phyloP scores from a whole-genome alignment of 2,329 filamentous ascomycete genomes.

The Cladosporium colombiae region DNA sequence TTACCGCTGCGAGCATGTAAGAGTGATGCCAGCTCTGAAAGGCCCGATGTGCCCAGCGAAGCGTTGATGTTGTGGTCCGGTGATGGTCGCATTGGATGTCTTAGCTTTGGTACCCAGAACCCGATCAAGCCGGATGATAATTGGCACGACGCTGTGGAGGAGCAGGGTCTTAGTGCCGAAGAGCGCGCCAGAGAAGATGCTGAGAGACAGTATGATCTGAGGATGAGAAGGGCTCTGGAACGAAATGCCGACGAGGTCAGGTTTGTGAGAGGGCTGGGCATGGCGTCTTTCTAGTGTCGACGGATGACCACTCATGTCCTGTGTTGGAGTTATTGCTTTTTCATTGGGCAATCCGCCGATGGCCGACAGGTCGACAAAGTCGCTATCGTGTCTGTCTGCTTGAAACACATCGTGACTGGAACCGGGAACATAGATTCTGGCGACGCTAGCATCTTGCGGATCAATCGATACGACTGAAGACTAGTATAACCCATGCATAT shows the following conservation, averaged over 20 bases:
- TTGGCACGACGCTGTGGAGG: conserved; percentile 38
- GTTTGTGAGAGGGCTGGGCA: conserved; percentile 69
- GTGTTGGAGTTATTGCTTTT: no score
- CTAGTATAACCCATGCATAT: no score
- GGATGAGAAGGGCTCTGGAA: conserved; percentile 74
- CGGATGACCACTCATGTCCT: not conserved
- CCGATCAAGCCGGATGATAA: conserved; percentile 39
- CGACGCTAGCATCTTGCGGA: no score
- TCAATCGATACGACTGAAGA: no score
- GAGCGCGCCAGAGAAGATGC: conserved; percentile 55
- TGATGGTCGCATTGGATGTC: conserved; percentile 71
- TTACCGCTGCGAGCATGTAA: conserved; percentile 52
- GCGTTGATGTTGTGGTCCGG: conserved; percentile 86
- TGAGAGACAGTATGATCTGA: conserved; percentile 63
- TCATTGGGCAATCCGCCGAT: no score
- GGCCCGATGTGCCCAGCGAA: conserved; percentile 36
- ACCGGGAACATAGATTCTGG: no score
- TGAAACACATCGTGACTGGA: no score
- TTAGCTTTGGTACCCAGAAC: conserved; percentile 50
- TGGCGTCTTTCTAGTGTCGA: conserved; percentile 34
- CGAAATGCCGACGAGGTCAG: conserved; percentile 76
- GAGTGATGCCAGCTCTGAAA: conserved; percentile 4
- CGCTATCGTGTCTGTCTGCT: no score
- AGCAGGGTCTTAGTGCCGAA: conserved; percentile 50
- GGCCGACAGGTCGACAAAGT: no score